Evolutionary conservation across 345 rosid species (phyloP).

Genomic region (Moricandia moricandioides): DNA sequence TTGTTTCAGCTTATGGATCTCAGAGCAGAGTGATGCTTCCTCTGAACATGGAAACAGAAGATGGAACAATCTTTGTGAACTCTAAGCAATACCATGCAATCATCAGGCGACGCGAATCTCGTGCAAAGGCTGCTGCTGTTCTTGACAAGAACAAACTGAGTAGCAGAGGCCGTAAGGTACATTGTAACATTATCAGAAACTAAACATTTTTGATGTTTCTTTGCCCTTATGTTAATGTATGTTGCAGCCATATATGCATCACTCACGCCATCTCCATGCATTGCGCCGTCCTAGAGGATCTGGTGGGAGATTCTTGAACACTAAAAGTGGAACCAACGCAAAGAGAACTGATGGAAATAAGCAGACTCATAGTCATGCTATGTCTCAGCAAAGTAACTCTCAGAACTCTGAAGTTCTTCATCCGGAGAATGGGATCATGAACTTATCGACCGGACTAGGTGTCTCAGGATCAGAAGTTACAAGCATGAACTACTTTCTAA

Average conservation of each 20-base stretch:
- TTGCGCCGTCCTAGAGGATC: conserved; percentile 95
- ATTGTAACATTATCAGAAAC: not conserved
- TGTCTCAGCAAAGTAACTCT: conserved; percentile 55
- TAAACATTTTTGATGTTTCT: not conserved
- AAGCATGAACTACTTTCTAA: conserved; percentile 54
- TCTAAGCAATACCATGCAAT: conserved; percentile 97
- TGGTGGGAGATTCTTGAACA: conserved; percentile 94
- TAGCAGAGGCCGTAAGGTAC: conserved; percentile 66
- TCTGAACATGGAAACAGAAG: conserved; percentile 61
- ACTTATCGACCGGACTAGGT: conserved; percentile 53
- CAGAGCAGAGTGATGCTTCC: conserved; percentile 83
- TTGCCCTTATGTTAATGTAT: conserved; percentile 17
- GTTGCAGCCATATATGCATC: conserved; percentile 80
- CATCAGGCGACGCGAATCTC: conserved; percentile 81
- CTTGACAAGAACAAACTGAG: conserved; percentile 47
- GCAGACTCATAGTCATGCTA: conserved; percentile 3
- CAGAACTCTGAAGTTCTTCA: conserved; percentile 78
- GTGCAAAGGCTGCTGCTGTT: conserved; percentile 75
- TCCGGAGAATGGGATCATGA: conserved; percentile 62
- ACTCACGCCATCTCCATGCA: conserved; percentile 92
- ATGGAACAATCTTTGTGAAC: conserved; percentile 84
- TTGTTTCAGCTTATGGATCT: conserved; percentile 68
- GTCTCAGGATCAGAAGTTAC: conserved; percentile 73
- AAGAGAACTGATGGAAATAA: conserved; percentile 20
- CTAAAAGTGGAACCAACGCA: conserved; percentile 42